Percentiles rank a stretch among this genome's conserved stretches.
Evolutionary conservation across 2,329 filamentous ascomycete genomes (phyloP).

Genomic region (Lizonia empirigonia): DNA sequence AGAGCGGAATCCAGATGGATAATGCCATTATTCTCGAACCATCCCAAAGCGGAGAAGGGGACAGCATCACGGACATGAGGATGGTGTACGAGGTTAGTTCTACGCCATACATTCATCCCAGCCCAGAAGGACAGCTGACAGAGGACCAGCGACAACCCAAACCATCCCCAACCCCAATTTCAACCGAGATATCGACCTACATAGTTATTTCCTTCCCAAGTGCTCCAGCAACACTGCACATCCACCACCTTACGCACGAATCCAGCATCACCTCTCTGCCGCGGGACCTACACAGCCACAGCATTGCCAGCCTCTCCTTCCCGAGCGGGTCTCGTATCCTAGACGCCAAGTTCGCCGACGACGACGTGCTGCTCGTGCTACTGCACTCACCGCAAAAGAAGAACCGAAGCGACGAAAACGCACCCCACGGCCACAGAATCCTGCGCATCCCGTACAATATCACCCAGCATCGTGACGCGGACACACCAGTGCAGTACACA

Average conservation of each 20-base stretch:
- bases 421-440: conserved; percentile 5
- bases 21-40: conserved; percentile 62
- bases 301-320: conserved; percentile 62
- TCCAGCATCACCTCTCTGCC: conserved; percentile 51
- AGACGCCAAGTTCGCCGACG: conserved; percentile 72
- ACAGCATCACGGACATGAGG: conserved; percentile 58
- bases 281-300: conserved; percentile 32
- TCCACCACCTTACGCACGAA: conserved; percentile 44
- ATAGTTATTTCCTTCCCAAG: conserved; percentile 27
- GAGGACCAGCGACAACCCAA: conserved; percentile 3
- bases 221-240: conserved; percentile 17
- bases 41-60: conserved; percentile 27
- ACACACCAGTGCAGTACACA: conserved; percentile 5
- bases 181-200: conserved; percentile 33
- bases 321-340: conserved; percentile 46
- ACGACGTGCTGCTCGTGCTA: conserved; percentile 65
- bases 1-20: conserved; percentile 67
- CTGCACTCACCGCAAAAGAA: conserved; percentile 40
- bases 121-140: conserved; percentile 13
- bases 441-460: conserved; percentile 32
- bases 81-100: conserved; percentile 59
- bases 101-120: background rate
- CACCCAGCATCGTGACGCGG: background rate
- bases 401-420: background rate
- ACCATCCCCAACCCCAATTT: background rate